These are phyloP conservation scores for Spizellomyces sp. DNA, from an alignment of 192 early-diverging fungal species.

Conservation along the genomic window DNA sequence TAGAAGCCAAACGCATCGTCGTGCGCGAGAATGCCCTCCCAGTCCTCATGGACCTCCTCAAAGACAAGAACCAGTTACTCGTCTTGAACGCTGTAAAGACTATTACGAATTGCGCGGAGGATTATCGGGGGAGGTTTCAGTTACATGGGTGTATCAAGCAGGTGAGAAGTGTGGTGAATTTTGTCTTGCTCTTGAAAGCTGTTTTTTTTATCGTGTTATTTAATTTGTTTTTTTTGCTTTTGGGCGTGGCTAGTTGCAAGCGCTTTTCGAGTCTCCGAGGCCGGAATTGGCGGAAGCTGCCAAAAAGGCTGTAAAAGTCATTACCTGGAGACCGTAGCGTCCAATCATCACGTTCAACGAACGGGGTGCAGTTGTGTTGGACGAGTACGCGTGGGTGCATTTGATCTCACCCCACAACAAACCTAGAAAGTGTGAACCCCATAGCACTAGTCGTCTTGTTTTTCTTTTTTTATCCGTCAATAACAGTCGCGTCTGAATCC, in stretches of 20 bases:
- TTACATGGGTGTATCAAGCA: conserved; percentile 50
- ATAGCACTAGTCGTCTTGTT: no score
- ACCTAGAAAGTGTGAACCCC: no score
- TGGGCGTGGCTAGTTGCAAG: conserved; percentile 33
- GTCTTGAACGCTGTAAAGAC: conserved; percentile 54
- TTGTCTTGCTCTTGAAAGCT: neutral
- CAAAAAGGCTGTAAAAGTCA: conserved; percentile 50
- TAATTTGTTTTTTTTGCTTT: neutral
- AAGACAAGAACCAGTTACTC: conserved; percentile 51
- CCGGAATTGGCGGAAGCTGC: conserved; percentile 47
- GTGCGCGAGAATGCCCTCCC: conserved; percentile 46
- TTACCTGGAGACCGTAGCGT: conserved; percentile 56
- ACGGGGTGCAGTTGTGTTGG: no score
- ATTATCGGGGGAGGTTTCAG: conserved; percentile 61
- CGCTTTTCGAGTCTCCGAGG: conserved; percentile 38
- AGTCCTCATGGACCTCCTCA: conserved; percentile 43
- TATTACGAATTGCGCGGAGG: conserved; percentile 60
- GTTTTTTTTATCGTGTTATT: neutral
- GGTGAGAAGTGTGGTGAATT: conserved; percentile 34
- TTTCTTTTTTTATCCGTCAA: no score
- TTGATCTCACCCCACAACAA: no score
- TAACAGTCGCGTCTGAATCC: no score
- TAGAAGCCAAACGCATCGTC: conserved; percentile 52
- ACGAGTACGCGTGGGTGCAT: no score
- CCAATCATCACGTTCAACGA: no score